Evolutionary conservation across 148 eudicot genomes (phyloP).

Genomic region (Rhododendron vialii): DNA sequence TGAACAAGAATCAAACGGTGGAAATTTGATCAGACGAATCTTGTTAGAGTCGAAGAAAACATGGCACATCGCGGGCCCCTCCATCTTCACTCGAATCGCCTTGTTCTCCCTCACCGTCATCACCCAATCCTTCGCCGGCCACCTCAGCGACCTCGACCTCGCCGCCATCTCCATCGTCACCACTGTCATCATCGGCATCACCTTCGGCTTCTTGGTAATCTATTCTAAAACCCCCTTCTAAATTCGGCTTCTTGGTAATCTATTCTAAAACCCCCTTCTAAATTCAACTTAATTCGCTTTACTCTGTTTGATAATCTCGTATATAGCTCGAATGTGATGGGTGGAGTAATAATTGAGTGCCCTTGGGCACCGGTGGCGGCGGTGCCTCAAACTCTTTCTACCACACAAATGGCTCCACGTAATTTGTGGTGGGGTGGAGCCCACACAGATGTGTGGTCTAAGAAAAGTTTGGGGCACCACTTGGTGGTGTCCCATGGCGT

Average conservation of each 20-base stretch:
- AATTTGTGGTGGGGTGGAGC: not conserved
- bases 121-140: constrained; percentile 34
- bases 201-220: constrained; percentile 27
- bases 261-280: not conserved
- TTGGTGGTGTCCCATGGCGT: not conserved
- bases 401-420: not conserved
- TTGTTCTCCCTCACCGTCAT: constrained; percentile 24
- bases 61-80: constrained; percentile 30
- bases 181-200: constrained; percentile 31
- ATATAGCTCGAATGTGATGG: not conserved
- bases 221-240: not conserved
- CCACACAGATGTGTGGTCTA: too few species aligned
- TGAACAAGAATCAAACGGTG: not conserved
- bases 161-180: constrained; percentile 28
- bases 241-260: constrained; percentile 21
- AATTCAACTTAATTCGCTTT: not conserved
- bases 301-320: not conserved
- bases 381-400: not conserved
- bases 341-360: not conserved
- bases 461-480: not conserved
- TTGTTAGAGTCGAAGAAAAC: constrained; percentile 24
- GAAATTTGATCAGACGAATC: constrained; percentile 7
- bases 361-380: not conserved
- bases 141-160: constrained; percentile 27
- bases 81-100: constrained; percentile 29